phyloP scores from a whole-genome alignment of 305 asterid genomes.

The Solanum hybrid region DNA sequence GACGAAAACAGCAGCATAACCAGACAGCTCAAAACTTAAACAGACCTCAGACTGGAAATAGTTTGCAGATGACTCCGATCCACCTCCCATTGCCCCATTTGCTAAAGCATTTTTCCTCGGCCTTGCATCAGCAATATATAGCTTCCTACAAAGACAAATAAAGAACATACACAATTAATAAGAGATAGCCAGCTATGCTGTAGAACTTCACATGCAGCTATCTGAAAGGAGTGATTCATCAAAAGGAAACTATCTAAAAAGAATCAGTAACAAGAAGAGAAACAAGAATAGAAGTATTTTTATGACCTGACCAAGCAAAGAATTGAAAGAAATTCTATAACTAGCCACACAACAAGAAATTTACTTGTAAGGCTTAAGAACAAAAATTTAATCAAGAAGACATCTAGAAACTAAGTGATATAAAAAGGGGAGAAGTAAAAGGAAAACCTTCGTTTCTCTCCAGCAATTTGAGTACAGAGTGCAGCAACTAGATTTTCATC shows the following conservation, averaged over 20 bases:
- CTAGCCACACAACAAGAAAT: background rate
- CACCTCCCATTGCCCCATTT: constrained; percentile 99
- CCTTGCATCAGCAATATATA: constrained; percentile 97
- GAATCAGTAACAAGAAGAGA: background rate
- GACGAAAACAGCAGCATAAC: background rate
- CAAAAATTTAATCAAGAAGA: constrained; percentile 2
- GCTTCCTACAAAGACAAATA: constrained; percentile 51
- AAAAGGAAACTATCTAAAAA: background rate
- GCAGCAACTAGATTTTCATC: constrained; percentile 94
- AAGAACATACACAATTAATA: background rate
- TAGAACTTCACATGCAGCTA: background rate
- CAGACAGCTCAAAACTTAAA: constrained; percentile 17
- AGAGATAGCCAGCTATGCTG: background rate
- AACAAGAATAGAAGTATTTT: background rate
- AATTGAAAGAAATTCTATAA: background rate
- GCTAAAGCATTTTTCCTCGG: constrained; percentile 98
- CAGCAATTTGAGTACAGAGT: constrained; percentile 71
- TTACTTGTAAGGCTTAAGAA: constrained; percentile 2
- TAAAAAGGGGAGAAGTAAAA: constrained; percentile 10
- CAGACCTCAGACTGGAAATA: constrained; percentile 92
- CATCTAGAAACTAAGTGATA: constrained; percentile 1
- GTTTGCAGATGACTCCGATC: constrained; percentile 97
- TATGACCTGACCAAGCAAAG: background rate
- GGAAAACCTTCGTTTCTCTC: constrained; percentile 57
- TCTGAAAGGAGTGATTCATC: background rate